phyloP scores from a whole-genome alignment of 2,329 filamentous ascomycete species.

The Nemania diffusa region DNA sequence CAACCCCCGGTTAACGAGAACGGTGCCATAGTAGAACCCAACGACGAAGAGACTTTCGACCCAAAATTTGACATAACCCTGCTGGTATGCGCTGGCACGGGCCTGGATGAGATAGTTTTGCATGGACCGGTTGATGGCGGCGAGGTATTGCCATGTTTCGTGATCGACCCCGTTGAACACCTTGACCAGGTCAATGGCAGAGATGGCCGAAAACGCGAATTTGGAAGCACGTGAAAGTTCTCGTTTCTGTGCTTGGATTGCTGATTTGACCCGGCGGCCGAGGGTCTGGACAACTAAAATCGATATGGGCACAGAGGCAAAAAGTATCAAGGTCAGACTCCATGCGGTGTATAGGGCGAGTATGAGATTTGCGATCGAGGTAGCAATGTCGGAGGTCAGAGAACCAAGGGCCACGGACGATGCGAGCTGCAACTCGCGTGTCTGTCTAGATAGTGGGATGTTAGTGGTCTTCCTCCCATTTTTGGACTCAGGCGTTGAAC shows the following conservation, averaged over 20 bases:
- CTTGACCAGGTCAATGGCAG: conserved; percentile 86
- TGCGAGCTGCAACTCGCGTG: conserved; percentile 81
- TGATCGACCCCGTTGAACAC: conserved; percentile 79
- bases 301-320: conserved; percentile 77
- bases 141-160: conserved; percentile 74
- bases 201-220: conserved; percentile 73
- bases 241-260: conserved; percentile 74
- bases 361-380: conserved; percentile 71
- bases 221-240: conserved; percentile 78
- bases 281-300: conserved; percentile 68
- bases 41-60: conserved; percentile 83
- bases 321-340: conserved; percentile 82
- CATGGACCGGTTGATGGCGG: conserved; percentile 67
- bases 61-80: conserved; percentile 78
- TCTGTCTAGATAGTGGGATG: conserved; percentile 75
- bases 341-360: conserved; percentile 84
- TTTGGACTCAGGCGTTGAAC: conserved; percentile 25
- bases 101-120: conserved; percentile 74
- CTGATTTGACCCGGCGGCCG: conserved; percentile 69
- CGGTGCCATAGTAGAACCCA: conserved; percentile 88
- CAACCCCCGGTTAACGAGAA: conserved; percentile 71
- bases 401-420: conserved; percentile 83
- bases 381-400: conserved; percentile 71
- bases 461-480: conserved; percentile 38
- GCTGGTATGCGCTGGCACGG: conserved; percentile 74